Base-by-base conservation (phyloP, 257 asterid genomes). In the Gardenia jasminoides region DNA sequence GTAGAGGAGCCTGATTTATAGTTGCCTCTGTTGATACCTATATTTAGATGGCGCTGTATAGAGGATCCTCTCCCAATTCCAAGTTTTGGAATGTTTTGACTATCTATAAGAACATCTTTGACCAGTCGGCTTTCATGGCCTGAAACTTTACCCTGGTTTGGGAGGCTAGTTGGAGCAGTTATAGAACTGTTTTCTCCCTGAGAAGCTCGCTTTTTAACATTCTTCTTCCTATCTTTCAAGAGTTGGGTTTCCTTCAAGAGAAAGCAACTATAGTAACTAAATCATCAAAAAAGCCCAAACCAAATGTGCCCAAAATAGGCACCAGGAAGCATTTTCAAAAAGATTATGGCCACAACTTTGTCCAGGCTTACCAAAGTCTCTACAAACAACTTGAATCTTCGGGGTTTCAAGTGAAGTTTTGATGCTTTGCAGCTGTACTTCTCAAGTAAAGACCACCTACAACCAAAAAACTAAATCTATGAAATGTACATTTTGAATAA, bases 401-500 rank as follows among this genome's bases (percentile, higher is more conserved):
- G 92, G 44, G 99, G 99, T 88, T 96, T 96, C 89, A 96, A 88
- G 89, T 94, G 99, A 79, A 96, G 97, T 91, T 94, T 93, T 76
- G 99, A 96, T 79, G 99, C 96, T 88, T 94, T 96, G 83, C 99
- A 96, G 90, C 99, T 94, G 85, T 90, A 94, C 84, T 96, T 93
- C 87, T 96, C 99, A 92, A 96, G 83, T 74, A 96, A 87, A 47
- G 98, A 93, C 98, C 99, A 96, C 98, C 97, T 96, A 84, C 81
- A 88, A 80, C 72, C 77, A 78, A 79, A 47, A n/a, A 39, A 52
- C 62, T 46, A 56, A 22, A 31, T 22, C 20, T 8, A 74, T 48
- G 7, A 26, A 71, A 33, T 79, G 66, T 78, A 30, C 58, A 52
- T 72, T 79, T 70, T 47, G 73, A 81, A 80, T 61, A 78, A n/a